Conservation (phyloP, 345 rosid genomes). For the Boechera stricta region DNA sequence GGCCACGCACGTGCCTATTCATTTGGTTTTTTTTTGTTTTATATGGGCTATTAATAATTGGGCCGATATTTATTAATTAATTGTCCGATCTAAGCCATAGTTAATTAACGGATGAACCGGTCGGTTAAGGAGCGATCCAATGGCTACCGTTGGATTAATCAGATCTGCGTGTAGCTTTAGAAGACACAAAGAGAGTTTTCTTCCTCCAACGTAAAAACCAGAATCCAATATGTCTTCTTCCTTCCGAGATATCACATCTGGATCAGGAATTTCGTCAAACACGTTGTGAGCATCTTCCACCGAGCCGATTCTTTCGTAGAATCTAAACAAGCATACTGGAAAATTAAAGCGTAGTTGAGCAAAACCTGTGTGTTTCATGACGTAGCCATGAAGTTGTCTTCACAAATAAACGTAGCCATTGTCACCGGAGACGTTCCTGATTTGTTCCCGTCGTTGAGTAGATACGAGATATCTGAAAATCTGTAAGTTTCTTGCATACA, state of each 20-base stretch:
- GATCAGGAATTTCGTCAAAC: slow-evolving; percentile 73
- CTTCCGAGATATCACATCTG: slow-evolving; percentile 55
- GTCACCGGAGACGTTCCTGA: slow-evolving; percentile 48
- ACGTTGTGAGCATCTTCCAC: slow-evolving; percentile 48
- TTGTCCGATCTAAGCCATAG: slow-evolving; percentile 11
- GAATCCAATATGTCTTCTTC: slow-evolving; percentile 43
- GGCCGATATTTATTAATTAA: slow-evolving; percentile 1
- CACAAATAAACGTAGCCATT: slow-evolving; percentile 51
- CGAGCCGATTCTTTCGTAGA: slow-evolving; percentile 40
- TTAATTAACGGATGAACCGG: slow-evolving; percentile 28
- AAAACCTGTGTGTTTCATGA: slow-evolving; percentile 52
- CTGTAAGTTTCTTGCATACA: slow-evolving; percentile 34
- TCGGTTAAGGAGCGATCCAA: slow-evolving; percentile 29
- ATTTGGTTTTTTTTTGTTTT: slow-evolving; percentile 28
- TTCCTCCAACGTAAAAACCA: slow-evolving; percentile 59
- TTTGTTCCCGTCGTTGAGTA: slow-evolving; percentile 35
- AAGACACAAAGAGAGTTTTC: slow-evolving; percentile 47
- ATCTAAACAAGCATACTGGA: slow-evolving; percentile 54
- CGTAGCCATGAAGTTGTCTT: slow-evolving; percentile 56
- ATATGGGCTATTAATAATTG: slow-evolving; percentile 28
- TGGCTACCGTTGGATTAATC: slow-evolving; percentile 42
- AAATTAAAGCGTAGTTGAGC: slow-evolving; percentile 47
- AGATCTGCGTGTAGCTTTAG: slow-evolving; percentile 55
- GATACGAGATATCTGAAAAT: not conserved
- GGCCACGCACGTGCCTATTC: slow-evolving; percentile 20